Base-by-base conservation (phyloP, 2,329 filamentous ascomycete genomes). In the Phaeosphaeriaceae sp. region DNA sequence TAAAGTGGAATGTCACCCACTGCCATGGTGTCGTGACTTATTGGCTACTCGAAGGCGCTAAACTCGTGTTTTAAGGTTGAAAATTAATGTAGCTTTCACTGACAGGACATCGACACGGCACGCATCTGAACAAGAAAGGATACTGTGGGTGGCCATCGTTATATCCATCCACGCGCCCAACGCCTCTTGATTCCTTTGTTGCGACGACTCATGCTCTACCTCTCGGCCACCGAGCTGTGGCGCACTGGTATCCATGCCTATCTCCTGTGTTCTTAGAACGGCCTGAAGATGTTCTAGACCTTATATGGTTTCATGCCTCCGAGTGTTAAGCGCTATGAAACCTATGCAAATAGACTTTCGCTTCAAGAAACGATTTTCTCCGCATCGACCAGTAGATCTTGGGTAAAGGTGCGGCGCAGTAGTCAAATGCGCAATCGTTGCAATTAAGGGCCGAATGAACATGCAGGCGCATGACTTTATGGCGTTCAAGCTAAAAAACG, bases 1-100 rank as follows among this genome's bases (percentile, higher is more conserved):
- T 44, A 44, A 13, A 44, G 32, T 16, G 42, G 42, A 16, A 36
- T 44, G 13, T 35, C 42, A 6, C 30, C 42, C 21, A 29, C 33
- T 15, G 30, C 18, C 39, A 42, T 42, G 13, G 15, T 30, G 26
- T 11, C 12, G n/a, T n/a, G n/a, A n/a, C n/a, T n/a, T n/a, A n/a
- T n/a, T n/a, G n/a, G n/a, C n/a, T n/a, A n/a, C n/a, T n/a, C n/a
- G 17, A n/a, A 11, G 38, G 4, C 26, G 37, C 6, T 26, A 7
- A 26, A 26, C 7, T 26, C 11, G 23, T 26, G 7, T 26, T 26
- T 11, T 11, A 26, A 26, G 23, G 11, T 8, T 2, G 23, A 26
- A 26, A 6, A 26, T 26, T 8, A 6, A 11, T n/a, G n/a, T n/a
- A n/a, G n/a, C n/a, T n/a, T n/a, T n/a, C n/a, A n/a, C n/a, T n/a